Base-by-base conservation (phyloP, 805 yeast species). In the Zygotorulaspora florentina region DNA sequence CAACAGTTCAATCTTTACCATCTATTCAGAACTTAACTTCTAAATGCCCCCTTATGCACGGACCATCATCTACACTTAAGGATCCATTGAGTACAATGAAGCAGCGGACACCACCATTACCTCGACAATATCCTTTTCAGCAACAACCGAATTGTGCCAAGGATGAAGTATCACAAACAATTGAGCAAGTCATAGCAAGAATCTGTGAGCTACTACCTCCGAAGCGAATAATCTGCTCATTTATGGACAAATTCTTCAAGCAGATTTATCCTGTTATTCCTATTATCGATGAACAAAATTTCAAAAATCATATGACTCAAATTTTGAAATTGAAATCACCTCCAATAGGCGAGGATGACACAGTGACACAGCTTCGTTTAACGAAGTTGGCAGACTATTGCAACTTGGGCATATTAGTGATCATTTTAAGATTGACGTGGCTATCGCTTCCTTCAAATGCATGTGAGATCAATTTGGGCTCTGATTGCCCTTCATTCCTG, bases 181-280 rank as follows among this genome's bases (percentile, higher is more conserved):
- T 52, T 28, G 55, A 57, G 9, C 61, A 64, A 50, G 55, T 64
- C 8, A 47, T 54, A 20, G 44, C 53, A 8, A 45, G 66, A 58
- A 45, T 68, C 48, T 43, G 74, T 51, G 67, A 67, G 45, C 65
- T 69, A 42, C 55, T 83, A 39, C 90, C 90, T 0, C 71, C 67
- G 25, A 75, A 76, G 53, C 71, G 70, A 46, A 72, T 79, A 1
- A 70, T 82, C 8, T 77, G 85, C 78, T 56, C 72, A 37, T 66
- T 81, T 40, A 65, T 83, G 25, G 79, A 81, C 47, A 67, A 81
- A 51, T 84, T 77, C 51, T 84, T 84, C 58, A 71, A 70, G 9
- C 70, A 73, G 28, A 64, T 83, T 4, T 85, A 85, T 58, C 75
- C 85, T 11, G 81, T 76, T 46, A 69, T 83, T 54, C 90, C 93